phyloP scores from a whole-genome alignment of 352 stramenopile species.

The Pythium aristosporum region DNA sequence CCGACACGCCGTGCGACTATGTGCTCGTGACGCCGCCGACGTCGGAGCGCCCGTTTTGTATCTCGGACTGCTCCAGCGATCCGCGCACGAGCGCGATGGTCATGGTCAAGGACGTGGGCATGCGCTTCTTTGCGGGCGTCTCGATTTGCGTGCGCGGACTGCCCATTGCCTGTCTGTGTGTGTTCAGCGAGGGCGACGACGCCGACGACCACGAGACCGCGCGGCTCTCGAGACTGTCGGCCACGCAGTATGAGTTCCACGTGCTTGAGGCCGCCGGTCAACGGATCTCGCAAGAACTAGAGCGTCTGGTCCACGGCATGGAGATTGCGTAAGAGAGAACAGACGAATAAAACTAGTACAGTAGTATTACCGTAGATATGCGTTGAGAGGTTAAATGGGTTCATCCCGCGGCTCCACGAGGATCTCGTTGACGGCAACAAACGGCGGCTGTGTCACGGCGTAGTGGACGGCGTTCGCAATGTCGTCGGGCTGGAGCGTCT shows the following conservation, averaged over 20 bases:
- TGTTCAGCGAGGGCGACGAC: slow-evolving; percentile 30
- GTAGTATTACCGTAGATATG: no score
- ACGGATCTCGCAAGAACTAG: slow-evolving; percentile 47
- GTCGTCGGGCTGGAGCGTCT: slow-evolving; percentile 83
- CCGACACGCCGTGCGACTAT: slow-evolving; percentile 57
- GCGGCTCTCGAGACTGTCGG: slow-evolving; percentile 9
- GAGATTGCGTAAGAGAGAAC: slow-evolving; percentile 26
- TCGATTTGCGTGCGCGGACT: slow-evolving; percentile 48
- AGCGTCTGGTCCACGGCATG: slow-evolving; percentile 44
- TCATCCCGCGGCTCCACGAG: slow-evolving; percentile 90
- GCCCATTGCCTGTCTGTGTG: slow-evolving; percentile 57
- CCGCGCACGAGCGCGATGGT: slow-evolving; percentile 45
- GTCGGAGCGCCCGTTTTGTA: slow-evolving; percentile 36
- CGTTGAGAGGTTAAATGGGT: slow-evolving; percentile 41
- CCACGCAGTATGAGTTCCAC: slow-evolving; percentile 39
- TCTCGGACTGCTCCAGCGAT: slow-evolving; percentile 47
- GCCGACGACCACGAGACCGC: neutral
- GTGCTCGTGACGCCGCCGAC: slow-evolving; percentile 45
- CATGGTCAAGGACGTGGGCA: slow-evolving; percentile 56
- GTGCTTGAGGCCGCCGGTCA: slow-evolving; percentile 42
- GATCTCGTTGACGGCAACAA: slow-evolving; percentile 90
- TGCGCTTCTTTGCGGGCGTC: slow-evolving; percentile 53
- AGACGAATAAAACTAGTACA: neutral
- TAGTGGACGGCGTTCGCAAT: slow-evolving; percentile 87
- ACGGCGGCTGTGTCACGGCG: slow-evolving; percentile 78